Evolutionary conservation across 176 grass and related monocot species (phyloP).

Genomic region (Leersia perrieri): DNA sequence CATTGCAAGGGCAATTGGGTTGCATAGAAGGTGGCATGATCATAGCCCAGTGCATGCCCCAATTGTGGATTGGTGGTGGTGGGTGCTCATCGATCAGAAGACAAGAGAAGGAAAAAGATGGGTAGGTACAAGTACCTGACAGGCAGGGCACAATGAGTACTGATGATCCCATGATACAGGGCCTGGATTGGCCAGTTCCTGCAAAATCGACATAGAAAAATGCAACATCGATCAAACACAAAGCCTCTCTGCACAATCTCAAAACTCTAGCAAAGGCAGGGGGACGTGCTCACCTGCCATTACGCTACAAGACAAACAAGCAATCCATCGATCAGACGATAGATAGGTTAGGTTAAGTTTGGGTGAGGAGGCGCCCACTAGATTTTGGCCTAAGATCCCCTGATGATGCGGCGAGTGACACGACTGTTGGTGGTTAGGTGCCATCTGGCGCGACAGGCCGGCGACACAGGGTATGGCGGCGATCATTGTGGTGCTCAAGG

Average conservation of each 20-base stretch:
- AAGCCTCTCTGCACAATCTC: background rate
- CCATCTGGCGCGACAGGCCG: background rate
- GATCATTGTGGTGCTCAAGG: background rate
- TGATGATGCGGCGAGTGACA: background rate
- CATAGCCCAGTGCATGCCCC: background rate
- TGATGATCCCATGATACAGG: background rate
- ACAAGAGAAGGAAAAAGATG: background rate
- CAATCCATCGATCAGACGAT: background rate
- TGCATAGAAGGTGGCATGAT: background rate
- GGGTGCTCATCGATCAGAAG: background rate
- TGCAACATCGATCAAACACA: background rate
- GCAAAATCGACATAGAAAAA: slow-evolving; percentile 9
- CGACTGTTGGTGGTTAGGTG: background rate
- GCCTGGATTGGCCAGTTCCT: background rate
- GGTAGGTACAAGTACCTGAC: background rate
- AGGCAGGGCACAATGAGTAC: background rate
- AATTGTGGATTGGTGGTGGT: background rate
- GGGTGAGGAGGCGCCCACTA: background rate
- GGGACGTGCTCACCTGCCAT: slow-evolving; percentile 15
- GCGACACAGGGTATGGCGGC: background rate
- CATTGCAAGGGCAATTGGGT: background rate
- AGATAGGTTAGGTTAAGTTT: background rate
- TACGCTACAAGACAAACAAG: slow-evolving; percentile 11
- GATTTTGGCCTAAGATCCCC: background rate
- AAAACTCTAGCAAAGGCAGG: background rate